Percentiles rank a stretch among this genome's conserved stretches.
These are phyloP conservation scores for Fusarium sp. DNA, from an alignment of 2,329 filamentous ascomycete genomes.

Conservation along the genomic window DNA sequence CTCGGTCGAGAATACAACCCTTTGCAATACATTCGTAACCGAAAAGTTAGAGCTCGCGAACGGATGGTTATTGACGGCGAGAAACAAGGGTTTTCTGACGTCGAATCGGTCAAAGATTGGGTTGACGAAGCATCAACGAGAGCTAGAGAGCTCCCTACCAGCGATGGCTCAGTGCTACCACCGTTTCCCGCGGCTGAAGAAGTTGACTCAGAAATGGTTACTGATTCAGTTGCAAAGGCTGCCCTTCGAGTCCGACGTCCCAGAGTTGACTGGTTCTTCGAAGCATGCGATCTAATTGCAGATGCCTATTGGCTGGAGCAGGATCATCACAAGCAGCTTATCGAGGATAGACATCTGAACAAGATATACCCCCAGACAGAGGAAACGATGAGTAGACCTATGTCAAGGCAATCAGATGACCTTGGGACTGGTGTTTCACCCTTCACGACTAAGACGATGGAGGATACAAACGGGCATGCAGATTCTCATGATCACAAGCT, in stretches of 20 bases:
- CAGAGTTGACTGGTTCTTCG: slow-evolving; percentile 85
- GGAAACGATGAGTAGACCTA: slow-evolving; percentile 46
- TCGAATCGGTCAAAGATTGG: slow-evolving; percentile 79
- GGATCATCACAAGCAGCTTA: slow-evolving; percentile 79
- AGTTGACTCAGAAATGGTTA: slow-evolving; percentile 56
- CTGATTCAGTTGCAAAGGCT: slow-evolving; percentile 58
- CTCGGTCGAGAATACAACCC: slow-evolving; percentile 87
- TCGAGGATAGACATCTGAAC: slow-evolving; percentile 83
- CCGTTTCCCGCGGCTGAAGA: slow-evolving; percentile 62
- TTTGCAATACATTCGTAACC: slow-evolving; percentile 90
- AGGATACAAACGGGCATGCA: slow-evolving; percentile 38
- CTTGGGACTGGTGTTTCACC: slow-evolving; percentile 40
- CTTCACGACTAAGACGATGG: slow-evolving; percentile 45
- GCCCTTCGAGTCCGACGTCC: slow-evolving; percentile 75
- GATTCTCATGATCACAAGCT: slow-evolving; percentile 43
- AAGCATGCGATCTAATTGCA: slow-evolving; percentile 86
- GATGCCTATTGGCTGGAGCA: slow-evolving; percentile 94
- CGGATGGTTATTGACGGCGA: slow-evolving; percentile 80
- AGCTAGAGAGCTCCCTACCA: slow-evolving; percentile 44
- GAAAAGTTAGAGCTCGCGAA: slow-evolving; percentile 85
- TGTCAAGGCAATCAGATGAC: slow-evolving; percentile 51
- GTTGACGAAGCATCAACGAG: slow-evolving; percentile 71
- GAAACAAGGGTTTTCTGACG: slow-evolving; percentile 80
- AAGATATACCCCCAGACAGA: slow-evolving; percentile 71
- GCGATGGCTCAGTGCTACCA: slow-evolving; percentile 54